These are phyloP conservation scores for Lyophyllum decastes DNA, from an alignment of 768 basidiomycete species.

Conservation along the genomic window DNA sequence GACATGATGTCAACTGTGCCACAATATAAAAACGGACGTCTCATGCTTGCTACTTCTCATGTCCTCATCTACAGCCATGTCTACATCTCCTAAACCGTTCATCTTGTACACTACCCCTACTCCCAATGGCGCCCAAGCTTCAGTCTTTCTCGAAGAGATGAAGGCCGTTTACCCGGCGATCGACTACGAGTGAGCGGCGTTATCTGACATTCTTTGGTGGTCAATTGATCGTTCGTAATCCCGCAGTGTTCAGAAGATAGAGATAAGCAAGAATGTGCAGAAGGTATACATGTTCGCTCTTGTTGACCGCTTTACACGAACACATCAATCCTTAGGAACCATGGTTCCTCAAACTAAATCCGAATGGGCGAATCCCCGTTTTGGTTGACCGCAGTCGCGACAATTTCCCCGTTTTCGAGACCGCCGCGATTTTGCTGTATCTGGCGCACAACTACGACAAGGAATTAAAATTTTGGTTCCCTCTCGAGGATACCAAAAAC, in stretches of 20 bases:
- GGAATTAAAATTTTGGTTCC: constrained; percentile 68
- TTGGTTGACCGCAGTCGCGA: constrained; percentile 62
- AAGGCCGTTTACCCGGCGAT: constrained; percentile 49
- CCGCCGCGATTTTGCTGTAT: constrained; percentile 80
- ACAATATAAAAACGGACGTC: background rate
- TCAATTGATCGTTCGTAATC: background rate
- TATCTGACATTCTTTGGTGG: background rate
- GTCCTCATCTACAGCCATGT: constrained; percentile 32
- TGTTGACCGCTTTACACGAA: background rate
- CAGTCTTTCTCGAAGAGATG: constrained; percentile 66
- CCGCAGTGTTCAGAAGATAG: constrained; percentile 50
- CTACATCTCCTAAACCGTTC: constrained; percentile 39
- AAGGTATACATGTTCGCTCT: constrained; percentile 45
- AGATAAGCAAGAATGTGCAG: constrained; percentile 67
- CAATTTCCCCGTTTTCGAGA: constrained; percentile 73
- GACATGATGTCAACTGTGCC: background rate
- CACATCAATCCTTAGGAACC: constrained; percentile 36
- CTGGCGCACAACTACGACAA: constrained; percentile 80
- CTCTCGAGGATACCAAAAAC: constrained; percentile 49
- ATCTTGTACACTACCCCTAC: constrained; percentile 56
- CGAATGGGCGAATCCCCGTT: constrained; percentile 72
- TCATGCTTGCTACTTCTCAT: constrained; percentile 10
- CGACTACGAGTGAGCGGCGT: constrained; percentile 41
- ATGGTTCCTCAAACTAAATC: constrained; percentile 77
- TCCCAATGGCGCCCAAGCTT: constrained; percentile 56